Conservation (phyloP, 805 yeast genomes). For the Candida coleopterorum region DNA sequence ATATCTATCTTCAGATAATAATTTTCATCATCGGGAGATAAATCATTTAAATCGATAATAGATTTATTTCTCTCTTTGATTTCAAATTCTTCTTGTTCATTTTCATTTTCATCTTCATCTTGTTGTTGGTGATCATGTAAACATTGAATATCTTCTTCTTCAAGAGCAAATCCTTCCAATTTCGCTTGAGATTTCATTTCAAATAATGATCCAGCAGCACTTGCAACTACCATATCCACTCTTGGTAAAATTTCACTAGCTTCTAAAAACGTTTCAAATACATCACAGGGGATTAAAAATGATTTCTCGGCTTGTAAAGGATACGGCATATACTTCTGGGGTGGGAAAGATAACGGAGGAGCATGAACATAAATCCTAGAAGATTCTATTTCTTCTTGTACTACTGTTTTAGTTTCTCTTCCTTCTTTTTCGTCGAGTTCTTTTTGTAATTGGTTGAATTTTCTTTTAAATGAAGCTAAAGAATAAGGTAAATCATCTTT, state of each 20-base stretch:
- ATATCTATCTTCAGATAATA: conserved; percentile 22
- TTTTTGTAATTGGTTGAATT: conserved; percentile 3
- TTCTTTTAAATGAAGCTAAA: conserved; percentile 10
- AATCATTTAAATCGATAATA: conserved; percentile 6
- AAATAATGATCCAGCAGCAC: conserved; percentile 41
- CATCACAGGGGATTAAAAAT: conserved; percentile 31
- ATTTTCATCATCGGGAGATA: conserved; percentile 6
- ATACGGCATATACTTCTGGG: conserved; percentile 42
- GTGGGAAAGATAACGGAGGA: conserved; percentile 44
- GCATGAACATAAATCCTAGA: conserved; percentile 11
- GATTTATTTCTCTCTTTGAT: conserved; percentile 9
- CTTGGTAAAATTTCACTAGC: conserved; percentile 35
- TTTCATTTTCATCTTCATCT: conserved; percentile 1
- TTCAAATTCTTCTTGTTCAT: conserved; percentile 3
- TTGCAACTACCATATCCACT: conserved; percentile 42
- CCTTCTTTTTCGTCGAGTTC: conserved; percentile 1
- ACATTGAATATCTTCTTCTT: conserved; percentile 17
- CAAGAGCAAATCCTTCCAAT: conserved; percentile 27
- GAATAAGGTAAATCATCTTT: conserved; percentile 20
- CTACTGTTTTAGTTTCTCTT: conserved; percentile 1
- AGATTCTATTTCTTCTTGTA: not conserved
- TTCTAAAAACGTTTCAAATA: conserved; percentile 29
- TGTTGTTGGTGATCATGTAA: too few species aligned
- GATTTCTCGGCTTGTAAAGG: conserved; percentile 34
- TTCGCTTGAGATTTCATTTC: conserved; percentile 32